Percentiles rank a stretch among this genome's conserved stretches.
These are phyloP conservation scores for Coccomyxa subellipsoidea DNA, from an alignment of 163 green algal species.

Conservation along the genomic window DNA sequence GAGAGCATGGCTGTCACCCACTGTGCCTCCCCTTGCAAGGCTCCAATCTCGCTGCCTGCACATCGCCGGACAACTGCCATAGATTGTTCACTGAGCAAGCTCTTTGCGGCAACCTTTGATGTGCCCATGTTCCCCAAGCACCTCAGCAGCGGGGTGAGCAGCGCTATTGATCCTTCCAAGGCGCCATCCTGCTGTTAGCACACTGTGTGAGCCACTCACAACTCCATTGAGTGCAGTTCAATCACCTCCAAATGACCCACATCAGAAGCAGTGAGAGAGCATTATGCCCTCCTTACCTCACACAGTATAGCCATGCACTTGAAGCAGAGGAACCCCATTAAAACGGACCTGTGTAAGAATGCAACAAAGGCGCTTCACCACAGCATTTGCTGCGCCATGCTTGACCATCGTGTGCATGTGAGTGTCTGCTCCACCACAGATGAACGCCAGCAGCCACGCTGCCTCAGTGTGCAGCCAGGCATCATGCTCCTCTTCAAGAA, in stretches of 20 bases:
- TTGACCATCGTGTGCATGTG: not conserved
- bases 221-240: not conserved
- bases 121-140: not conserved
- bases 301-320: not conserved
- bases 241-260: not conserved
- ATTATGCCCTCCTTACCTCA: not conserved
- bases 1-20: not conserved
- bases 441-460: not conserved
- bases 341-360: not conserved
- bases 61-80: not conserved
- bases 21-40: not conserved
- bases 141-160: not conserved
- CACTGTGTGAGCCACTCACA: not conserved
- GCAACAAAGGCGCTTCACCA: not conserved
- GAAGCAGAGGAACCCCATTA: not conserved
- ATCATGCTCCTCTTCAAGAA: not conserved
- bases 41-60: not conserved
- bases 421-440: not conserved
- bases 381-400: not conserved
- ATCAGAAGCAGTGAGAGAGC: not conserved
- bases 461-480: not conserved
- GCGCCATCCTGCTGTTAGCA: not conserved
- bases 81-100: not conserved
- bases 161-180: not conserved
- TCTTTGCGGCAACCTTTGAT: not conserved